These are phyloP conservation scores for Dacryopinax primogenitus DNA, from an alignment of 768 basidiomycete species.

Conservation along the genomic window DNA sequence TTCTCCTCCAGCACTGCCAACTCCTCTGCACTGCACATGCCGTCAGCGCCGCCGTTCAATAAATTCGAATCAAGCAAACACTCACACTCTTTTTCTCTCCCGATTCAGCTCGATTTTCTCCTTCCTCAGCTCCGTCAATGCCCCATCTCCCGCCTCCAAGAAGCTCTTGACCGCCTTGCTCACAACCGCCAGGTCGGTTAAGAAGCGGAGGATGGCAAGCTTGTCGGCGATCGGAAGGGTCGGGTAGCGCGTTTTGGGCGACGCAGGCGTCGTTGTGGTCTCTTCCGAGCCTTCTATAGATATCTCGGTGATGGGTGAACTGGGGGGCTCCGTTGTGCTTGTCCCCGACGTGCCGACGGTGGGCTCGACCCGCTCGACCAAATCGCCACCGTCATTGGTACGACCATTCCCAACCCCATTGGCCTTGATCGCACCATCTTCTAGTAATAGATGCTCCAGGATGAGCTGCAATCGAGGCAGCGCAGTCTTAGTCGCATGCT, in stretches of 20 bases:
- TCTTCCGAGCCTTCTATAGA: conserved; percentile 4
- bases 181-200: conserved; percentile 80
- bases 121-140: conserved; percentile 83
- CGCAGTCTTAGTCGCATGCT: conserved; percentile 63
- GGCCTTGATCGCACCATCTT: conserved; percentile 28
- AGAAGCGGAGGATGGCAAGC: conserved; percentile 71
- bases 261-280: neutral
- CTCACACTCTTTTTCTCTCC: conserved; percentile 76
- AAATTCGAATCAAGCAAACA: conserved; percentile 16
- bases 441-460: conserved; percentile 59
- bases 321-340: conserved; percentile 14
- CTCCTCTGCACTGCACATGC: conserved; percentile 23
- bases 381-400: too few species aligned
- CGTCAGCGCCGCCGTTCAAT: neutral
- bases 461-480: conserved; percentile 63
- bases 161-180: conserved; percentile 78
- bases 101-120: conserved; percentile 93
- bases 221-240: conserved; percentile 63
- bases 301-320: conserved; percentile 15
- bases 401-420: conserved; percentile 14
- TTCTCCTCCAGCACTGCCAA: conserved; percentile 23
- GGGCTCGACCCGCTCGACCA: neutral
- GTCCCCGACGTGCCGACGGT: neutral
- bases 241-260: conserved; percentile 54
- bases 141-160: conserved; percentile 82